Percentiles rank a stretch among this genome's conserved stretches.
Evolutionary conservation across 1,284 basidiomycete genomes (phyloP).

Genomic region (Cutaneotrichosporon spelunceum): DNA sequence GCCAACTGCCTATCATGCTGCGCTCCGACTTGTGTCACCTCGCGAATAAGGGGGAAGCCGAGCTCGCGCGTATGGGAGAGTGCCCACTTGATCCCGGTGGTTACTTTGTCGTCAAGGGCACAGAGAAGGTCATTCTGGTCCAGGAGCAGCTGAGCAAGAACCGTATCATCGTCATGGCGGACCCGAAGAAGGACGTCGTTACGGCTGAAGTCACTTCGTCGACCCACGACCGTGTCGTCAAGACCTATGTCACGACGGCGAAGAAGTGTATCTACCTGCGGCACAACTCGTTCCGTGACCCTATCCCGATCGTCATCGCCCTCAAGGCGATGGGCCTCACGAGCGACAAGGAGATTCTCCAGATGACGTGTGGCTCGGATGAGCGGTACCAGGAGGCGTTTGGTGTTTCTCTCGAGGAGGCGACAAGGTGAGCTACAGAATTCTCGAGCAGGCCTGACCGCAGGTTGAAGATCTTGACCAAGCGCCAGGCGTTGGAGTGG

Average conservation of each 20-base stretch:
- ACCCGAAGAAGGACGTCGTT: constrained; percentile 84
- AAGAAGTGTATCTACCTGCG: constrained; percentile 90
- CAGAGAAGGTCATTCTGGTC: constrained; percentile 98
- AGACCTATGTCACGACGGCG: constrained; percentile 96
- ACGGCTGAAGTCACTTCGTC: constrained; percentile 98
- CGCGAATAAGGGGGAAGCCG: constrained; percentile 69
- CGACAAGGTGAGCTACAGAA: constrained; percentile 59
- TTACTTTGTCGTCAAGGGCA: constrained; percentile 98
- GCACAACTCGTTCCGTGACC: constrained; percentile 98
- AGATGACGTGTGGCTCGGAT: constrained; percentile 88
- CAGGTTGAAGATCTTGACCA: constrained; percentile 78
- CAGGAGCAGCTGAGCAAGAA: constrained; percentile 99
- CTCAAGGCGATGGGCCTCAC: constrained; percentile 95
- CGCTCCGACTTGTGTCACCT: constrained; percentile 91
- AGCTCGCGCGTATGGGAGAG: constrained; percentile 89
- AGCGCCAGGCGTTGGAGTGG: constrained; percentile 91
- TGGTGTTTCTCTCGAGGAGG: constrained; percentile 89
- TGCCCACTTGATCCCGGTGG: constrained; percentile 98
- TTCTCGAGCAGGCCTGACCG: background rate
- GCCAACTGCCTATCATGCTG: constrained; percentile 94
- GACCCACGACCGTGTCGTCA: constrained; percentile 97
- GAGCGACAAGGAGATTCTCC: constrained; percentile 95
- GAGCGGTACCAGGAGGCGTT: constrained; percentile 87
- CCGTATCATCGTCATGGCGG: constrained; percentile 95
- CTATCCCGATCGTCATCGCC: constrained; percentile 93